Evolutionary conservation across 441 rosid genomes (phyloP).

Genomic region (Syzygium malaccense): DNA sequence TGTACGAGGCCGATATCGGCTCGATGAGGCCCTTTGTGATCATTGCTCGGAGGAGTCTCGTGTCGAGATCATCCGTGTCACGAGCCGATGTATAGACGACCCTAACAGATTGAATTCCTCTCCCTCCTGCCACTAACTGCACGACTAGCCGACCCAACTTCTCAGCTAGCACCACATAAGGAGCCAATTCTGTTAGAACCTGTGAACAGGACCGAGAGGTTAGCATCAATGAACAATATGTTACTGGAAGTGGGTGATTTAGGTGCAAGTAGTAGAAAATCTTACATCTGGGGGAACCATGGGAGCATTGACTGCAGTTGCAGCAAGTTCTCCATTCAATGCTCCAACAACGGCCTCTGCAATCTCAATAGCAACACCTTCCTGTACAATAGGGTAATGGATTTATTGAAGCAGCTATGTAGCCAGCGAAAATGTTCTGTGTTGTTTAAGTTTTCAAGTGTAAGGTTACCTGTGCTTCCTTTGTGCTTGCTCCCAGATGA

Average conservation of each 20-base stretch:
- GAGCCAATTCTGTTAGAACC: conserved; percentile 80
- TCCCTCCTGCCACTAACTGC: conserved; percentile 85
- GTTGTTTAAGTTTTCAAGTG: background rate
- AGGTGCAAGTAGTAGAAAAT: background rate
- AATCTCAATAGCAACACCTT: conserved; percentile 94
- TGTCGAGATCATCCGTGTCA: conserved; percentile 85
- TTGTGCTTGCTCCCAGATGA: conserved; percentile 97
- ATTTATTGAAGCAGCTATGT: background rate
- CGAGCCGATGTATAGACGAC: conserved; percentile 70
- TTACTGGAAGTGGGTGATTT: background rate
- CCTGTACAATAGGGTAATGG: conserved; percentile 22
- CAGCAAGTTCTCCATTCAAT: conserved; percentile 85
- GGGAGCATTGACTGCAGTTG: conserved; percentile 98
- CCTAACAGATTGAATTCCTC: conserved; percentile 69
- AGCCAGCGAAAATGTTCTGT: background rate
- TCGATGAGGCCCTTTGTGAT: conserved; percentile 89
- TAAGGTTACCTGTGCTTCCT: conserved; percentile 77
- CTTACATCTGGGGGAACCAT: conserved; percentile 86
- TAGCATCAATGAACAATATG: background rate
- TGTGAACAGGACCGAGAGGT: background rate
- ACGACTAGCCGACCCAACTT: conserved; percentile 88
- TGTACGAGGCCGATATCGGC: conserved; percentile 66
- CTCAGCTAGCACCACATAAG: conserved; percentile 72
- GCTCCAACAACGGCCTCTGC: conserved; percentile 84
- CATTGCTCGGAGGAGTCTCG: conserved; percentile 93